Percentiles rank a stretch among this genome's conserved stretches.
Evolutionary conservation across 2,329 filamentous ascomycete genomes (phyloP).

Genomic region (Alternaria alternata): DNA sequence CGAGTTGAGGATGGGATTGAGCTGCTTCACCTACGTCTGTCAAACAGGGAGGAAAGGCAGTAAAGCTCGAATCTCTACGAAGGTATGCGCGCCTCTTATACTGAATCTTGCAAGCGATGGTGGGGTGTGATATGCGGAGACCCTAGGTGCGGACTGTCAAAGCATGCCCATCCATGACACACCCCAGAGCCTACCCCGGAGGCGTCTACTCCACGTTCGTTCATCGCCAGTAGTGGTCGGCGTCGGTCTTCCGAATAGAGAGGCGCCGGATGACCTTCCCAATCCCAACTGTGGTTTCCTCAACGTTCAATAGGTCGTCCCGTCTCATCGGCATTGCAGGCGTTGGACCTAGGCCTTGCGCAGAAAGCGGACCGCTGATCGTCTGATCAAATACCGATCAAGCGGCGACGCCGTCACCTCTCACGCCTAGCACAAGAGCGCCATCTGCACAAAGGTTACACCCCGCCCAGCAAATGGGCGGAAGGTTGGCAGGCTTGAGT

Average conservation of each 20-base stretch:
- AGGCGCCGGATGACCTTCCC: slow-evolving; percentile 10
- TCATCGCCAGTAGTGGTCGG: neutral
- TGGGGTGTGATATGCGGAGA: slow-evolving; percentile 16
- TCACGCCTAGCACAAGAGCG: neutral
- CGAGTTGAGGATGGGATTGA: neutral
- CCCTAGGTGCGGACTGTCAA: neutral
- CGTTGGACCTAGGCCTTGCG: slow-evolving; percentile 4
- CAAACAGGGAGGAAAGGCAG: slow-evolving; percentile 9
- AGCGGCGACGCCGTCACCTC: neutral
- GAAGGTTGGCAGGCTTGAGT: slow-evolving; percentile 24
- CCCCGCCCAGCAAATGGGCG: slow-evolving; percentile 23
- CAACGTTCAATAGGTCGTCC: slow-evolving; percentile 4
- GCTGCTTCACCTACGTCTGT: slow-evolving; percentile 7
- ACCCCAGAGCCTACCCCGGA: slow-evolving; percentile 10
- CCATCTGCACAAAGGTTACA: slow-evolving; percentile 18
- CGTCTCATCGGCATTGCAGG: slow-evolving; percentile 4
- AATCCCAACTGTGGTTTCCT: slow-evolving; percentile 1
- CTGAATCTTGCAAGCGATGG: neutral
- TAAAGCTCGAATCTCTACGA: neutral
- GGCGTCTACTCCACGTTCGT: slow-evolving; percentile 7
- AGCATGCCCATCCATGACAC: neutral
- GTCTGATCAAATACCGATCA: slow-evolving; percentile 1
- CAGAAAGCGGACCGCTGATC: slow-evolving; percentile 8
- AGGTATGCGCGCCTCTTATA: slow-evolving; percentile 9
- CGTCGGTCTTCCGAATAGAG: neutral